Evolutionary conservation across 257 asterid species (phyloP).

Genomic region (Scutellaria baicalensis): DNA sequence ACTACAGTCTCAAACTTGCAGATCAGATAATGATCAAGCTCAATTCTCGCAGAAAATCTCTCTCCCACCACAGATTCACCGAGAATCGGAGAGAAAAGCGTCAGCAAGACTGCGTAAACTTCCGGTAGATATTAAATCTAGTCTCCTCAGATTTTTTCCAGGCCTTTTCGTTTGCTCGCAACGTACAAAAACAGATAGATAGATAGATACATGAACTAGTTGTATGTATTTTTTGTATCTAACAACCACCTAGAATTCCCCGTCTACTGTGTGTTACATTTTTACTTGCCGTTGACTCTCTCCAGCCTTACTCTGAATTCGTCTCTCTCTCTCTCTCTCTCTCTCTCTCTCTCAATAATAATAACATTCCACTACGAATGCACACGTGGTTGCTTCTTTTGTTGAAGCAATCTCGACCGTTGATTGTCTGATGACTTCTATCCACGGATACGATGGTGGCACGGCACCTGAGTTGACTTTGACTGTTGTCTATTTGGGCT

Average conservation of each 20-base stretch:
- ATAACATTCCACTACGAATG: not conserved
- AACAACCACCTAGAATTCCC: conserved; percentile 17
- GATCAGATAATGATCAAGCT: conserved; percentile 23
- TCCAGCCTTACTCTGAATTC: conserved; percentile 7
- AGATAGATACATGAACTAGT: conserved; percentile 12
- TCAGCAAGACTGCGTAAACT: conserved; percentile 11
- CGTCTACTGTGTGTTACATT: conserved; percentile 11
- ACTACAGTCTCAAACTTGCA: conserved; percentile 15
- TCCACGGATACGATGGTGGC: conserved; percentile 9
- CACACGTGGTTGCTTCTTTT: conserved; percentile 22
- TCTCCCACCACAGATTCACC: not conserved
- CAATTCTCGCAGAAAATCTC: conserved; percentile 2
- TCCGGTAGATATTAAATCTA: conserved; percentile 42
- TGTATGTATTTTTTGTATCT: conserved; percentile 10
- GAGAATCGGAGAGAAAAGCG: not conserved
- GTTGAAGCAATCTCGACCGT: conserved; percentile 20
- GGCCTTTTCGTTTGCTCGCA: conserved; percentile 11
- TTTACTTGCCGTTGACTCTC: conserved; percentile 32
- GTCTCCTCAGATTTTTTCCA: conserved; percentile 10
- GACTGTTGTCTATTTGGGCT: conserved; percentile 1
- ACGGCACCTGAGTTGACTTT: conserved; percentile 32
- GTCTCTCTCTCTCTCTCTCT: no score
- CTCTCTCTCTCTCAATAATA: not conserved
- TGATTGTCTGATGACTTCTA: not conserved
- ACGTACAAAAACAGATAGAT: conserved; percentile 11